These are phyloP conservation scores for Boletus tylopilopsis DNA, from an alignment of 768 basidiomycete species.

Conservation along the genomic window DNA sequence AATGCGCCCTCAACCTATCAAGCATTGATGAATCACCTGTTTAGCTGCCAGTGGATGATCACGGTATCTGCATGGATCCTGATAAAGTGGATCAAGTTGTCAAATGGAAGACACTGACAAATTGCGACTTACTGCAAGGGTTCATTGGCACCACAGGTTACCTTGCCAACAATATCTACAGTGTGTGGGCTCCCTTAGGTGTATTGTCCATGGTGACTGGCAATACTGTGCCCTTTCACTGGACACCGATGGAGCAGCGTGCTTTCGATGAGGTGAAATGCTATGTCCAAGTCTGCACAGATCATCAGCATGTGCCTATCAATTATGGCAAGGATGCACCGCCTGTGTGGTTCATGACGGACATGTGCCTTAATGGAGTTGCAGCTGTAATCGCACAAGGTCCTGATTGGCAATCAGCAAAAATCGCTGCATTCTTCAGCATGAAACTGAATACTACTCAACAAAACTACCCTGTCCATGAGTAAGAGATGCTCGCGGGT, in stretches of 20 bases:
- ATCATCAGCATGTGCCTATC: neutral
- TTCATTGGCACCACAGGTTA: neutral
- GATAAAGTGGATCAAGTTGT: constrained; percentile 37
- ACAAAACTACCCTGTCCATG: too few relatives aligned
- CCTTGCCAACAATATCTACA: constrained; percentile 1
- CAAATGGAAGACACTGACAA: constrained; percentile 6
- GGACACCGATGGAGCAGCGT: too few relatives aligned
- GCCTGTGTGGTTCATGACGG: neutral
- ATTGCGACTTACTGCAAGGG: neutral
- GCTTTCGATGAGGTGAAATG: too few relatives aligned
- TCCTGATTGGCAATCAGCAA: too few relatives aligned
- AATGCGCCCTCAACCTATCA: too few relatives aligned
- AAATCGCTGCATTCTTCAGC: too few relatives aligned
- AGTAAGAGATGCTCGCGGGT: too few relatives aligned
- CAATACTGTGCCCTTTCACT: too few relatives aligned
- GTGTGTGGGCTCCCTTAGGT: too few relatives aligned
- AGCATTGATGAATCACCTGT: too few relatives aligned
- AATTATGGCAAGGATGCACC: neutral
- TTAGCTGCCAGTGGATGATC: constrained; percentile 14
- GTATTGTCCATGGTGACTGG: too few relatives aligned
- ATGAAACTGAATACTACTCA: too few relatives aligned
- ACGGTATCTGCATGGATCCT: constrained; percentile 42
- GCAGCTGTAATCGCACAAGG: neutral
- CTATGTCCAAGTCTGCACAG: neutral
- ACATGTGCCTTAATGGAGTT: neutral